Percentiles rank a stretch among this genome's conserved stretches.
Evolutionary conservation across 140 eudicot species (phyloP).

Genomic region (Flaveria floridana): DNA sequence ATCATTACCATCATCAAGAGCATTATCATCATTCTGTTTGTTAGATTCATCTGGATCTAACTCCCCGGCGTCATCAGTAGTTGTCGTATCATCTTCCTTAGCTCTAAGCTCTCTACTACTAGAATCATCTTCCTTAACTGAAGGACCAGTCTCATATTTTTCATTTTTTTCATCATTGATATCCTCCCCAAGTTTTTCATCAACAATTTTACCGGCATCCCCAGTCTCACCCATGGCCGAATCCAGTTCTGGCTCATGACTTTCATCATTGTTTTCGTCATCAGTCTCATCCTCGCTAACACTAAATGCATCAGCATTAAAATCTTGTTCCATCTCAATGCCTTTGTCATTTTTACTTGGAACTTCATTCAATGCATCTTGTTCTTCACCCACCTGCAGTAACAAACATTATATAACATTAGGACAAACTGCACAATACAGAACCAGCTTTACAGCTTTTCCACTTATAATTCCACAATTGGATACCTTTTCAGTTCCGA

Average conservation of each 20-base stretch:
- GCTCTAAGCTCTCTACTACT: constrained; percentile 76
- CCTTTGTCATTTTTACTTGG: constrained; percentile 76
- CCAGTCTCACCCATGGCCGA: constrained; percentile 79
- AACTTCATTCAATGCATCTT: constrained; percentile 46
- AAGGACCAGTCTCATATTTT: constrained; percentile 71
- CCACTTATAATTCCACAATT: not conserved
- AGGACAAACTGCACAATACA: not conserved
- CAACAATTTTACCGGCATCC: constrained; percentile 52
- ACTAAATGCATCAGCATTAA: constrained; percentile 54
- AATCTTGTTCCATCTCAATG: constrained; percentile 88
- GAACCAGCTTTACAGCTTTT: not conserved
- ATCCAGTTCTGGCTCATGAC: constrained; percentile 60
- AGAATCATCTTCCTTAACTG: constrained; percentile 59
- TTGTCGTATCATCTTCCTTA: constrained; percentile 59
- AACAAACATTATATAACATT: constrained; percentile 7
- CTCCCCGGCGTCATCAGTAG: constrained; percentile 51
- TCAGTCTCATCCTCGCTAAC: constrained; percentile 81
- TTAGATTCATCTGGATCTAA: constrained; percentile 45
- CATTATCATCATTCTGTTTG: constrained; percentile 51
- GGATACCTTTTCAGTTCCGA: constrained; percentile 72
- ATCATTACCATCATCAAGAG: constrained; percentile 34
- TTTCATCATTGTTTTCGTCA: constrained; percentile 48
- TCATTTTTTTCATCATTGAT: constrained; percentile 60
- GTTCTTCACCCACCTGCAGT: constrained; percentile 60
- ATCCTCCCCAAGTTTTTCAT: constrained; percentile 70